Conservation (phyloP, 2,329 filamentous ascomycete species). For the Botryotinia convoluta region DNA sequence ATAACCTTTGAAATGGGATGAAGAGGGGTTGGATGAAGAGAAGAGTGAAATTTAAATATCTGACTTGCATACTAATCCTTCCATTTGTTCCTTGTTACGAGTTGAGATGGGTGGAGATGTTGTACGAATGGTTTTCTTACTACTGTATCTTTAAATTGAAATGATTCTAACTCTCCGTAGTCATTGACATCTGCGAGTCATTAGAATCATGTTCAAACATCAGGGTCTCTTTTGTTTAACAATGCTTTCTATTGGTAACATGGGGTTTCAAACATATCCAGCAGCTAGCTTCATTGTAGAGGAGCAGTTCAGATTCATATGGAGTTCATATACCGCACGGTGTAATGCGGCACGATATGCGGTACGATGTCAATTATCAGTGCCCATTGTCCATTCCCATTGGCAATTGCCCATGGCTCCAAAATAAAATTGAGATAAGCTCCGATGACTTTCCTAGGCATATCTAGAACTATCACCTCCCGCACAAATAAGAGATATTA, state of each 20-base stretch:
- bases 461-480: background rate
- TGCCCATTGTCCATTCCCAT: background rate
- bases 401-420: background rate
- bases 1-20: background rate
- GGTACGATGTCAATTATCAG: background rate
- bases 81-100: background rate
- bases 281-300: background rate
- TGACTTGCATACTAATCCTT: conserved; percentile 6
- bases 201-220: background rate
- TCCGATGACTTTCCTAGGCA: background rate
- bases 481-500: background rate
- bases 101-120: background rate
- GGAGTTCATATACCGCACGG: background rate
- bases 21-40: background rate
- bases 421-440: background rate
- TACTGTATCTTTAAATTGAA: background rate
- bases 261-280: background rate
- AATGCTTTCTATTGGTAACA: background rate
- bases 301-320: background rate
- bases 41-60: background rate
- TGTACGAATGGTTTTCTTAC: background rate
- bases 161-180: background rate
- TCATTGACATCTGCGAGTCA: background rate
- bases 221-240: background rate
- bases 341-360: background rate